Base-by-base conservation (phyloP, 2,329 filamentous ascomycete species). In the Aspergillus intermedius region DNA sequence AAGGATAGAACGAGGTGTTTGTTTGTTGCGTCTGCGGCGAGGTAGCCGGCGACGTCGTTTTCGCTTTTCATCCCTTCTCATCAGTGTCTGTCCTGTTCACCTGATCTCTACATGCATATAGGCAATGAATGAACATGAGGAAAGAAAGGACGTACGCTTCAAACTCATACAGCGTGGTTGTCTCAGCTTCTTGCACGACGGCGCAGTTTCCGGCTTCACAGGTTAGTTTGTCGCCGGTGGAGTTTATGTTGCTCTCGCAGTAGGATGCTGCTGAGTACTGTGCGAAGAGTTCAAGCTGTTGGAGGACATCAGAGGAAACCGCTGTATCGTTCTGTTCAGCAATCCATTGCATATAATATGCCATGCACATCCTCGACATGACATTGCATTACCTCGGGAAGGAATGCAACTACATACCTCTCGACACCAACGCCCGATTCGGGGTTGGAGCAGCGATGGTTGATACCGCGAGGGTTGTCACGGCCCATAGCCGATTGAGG, bases 231-330 rank as follows among this genome's bases (percentile, higher is more conserved):
- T 69, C 69, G 39, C 66, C 67, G 2, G 71, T 51, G 23, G 68
- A 69, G 48, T 75, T 63, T 60, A 75, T 71, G 60, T 80, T 79
- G 35, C 54, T 60, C 2, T 68, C 56, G 58, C 77, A 80, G 60
- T 80, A 80, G 17, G 76, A 67, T 3, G 77, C 77, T 2, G 76
- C 77, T 2, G 76, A 69, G 58, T 77, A 80, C 50, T 80, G 72
- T 37, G 74, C 71, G 59, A 74, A 77, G 53, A 78, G 64, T 2
- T 65, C 62, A 6, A 79, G 62, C 39, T 73, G 61, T 13, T 64
- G 57, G 34, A 77, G 60, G 8, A 73, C 52, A 17, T 60, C 60
- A n/a, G 64, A 44, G 0, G 72, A 70, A 28, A 78, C 67, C 42
- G 61, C 69, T 72, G 40, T 21, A 37, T 3, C 25, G 25, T 10